Base-by-base conservation (phyloP, 2,329 filamentous ascomycete species). In the Alternaria arbusti region DNA sequence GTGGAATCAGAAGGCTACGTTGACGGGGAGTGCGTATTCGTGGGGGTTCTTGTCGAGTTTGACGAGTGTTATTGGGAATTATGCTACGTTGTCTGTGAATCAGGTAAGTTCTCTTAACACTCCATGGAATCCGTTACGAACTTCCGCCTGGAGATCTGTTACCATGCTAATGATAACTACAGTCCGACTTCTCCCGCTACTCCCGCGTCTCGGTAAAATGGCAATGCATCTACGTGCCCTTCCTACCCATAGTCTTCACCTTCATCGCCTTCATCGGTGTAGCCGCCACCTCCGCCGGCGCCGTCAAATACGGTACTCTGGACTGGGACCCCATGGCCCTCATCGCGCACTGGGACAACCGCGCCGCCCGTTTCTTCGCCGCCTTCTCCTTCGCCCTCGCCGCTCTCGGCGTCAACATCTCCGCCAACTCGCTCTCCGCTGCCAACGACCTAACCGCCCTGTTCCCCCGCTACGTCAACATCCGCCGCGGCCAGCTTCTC, bases 161-260 rank as follows among this genome's bases (percentile, higher is more conserved):
- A 61, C 54, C 63, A 67, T 71, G 17, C n/a, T 26, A 50, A 26
- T 12, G 1, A 0, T 5, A 5, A 7, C 5, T 7, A 66, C 81
- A 88, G 72, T 82, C 87, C 45, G 87, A 90, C 74, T 90, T 89
- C 78, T 83, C 82, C 3, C 82, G 84, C 56, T 85, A 85, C 74
- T 84, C 82, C 6, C 82, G 82, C 12, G 80, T 84, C 52, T 79
- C 70, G 17, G 80, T 83, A 1, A 82, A 82, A 60, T 86, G 83
- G 83, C 83, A 86, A 66, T 74, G 84, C 25, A 78, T 86, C 25
- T 85, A 85, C 69, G 80, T 85, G 17, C 83, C 83, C 10, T 80
- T 85, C 72, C 79, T 87, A 4, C 85, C 86, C 1, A 72, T 86
- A 6, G 77, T 87, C 64, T 86, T 86, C 74, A 86, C 85, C 15